phyloP scores from a whole-genome alignment of 73 alveolate species.

The Paraurostyla sp. region DNA sequence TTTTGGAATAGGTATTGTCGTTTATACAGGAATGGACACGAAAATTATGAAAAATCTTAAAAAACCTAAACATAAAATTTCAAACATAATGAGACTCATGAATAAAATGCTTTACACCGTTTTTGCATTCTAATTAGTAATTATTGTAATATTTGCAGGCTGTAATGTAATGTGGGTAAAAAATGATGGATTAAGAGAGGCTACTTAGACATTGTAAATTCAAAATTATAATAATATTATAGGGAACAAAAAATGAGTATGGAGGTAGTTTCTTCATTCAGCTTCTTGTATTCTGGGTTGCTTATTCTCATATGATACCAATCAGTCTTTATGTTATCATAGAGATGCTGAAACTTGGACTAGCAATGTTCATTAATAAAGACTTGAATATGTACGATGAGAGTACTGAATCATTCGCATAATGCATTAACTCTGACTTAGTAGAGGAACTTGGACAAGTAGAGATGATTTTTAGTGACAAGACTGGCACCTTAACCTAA shows the following conservation, averaged over 20 bases:
- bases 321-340: constrained; percentile 87
- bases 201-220: constrained; percentile 54
- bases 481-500: constrained; percentile 91
- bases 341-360: constrained; percentile 79
- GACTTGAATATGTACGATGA: constrained; percentile 79
- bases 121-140: constrained; percentile 62
- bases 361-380: constrained; percentile 75
- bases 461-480: constrained; percentile 84
- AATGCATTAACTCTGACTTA: constrained; percentile 77
- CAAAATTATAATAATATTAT: background rate
- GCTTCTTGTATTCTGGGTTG: constrained; percentile 70
- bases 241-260: constrained; percentile 82
- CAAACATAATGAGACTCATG: constrained; percentile 75
- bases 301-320: constrained; percentile 81
- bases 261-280: constrained; percentile 35
- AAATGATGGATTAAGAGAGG: background rate
- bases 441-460: constrained; percentile 90
- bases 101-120: constrained; percentile 76
- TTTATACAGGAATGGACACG: constrained; percentile 95
- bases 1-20: constrained; percentile 86
- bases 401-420: constrained; percentile 64
- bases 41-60: constrained; percentile 94
- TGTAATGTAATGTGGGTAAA: constrained; percentile 42
- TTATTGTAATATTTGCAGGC: constrained; percentile 58
- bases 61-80: constrained; percentile 74